Evolutionary conservation across 306 rosid species (phyloP), one percentile per base, ranked within the genome.

Genomic region (Rosa lucieae): DNA sequence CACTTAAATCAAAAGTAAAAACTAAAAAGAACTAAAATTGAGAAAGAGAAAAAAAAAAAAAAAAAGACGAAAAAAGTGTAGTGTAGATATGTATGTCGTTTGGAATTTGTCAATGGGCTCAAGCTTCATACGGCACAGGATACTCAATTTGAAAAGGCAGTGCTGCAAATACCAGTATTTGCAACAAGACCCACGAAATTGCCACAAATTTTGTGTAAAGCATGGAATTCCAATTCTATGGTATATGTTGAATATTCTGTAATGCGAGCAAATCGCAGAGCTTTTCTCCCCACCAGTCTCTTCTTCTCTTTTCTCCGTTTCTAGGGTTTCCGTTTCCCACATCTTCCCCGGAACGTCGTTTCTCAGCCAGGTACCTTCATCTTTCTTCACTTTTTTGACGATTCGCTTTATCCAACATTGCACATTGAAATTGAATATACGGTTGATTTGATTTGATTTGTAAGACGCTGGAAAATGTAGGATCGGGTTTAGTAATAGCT

Each of bases 331-430:
- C 51, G 9, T 61, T 58, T 84, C 65, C 78, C 15, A 20, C 72
- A 47, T 85, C 69, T 85, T 55, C 7, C 17, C 77, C 59, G 49
- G 49, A 78, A 56, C 83, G 59, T 73, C 72, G 58, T 67, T 73
- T 39, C 37, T 66, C 71, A 42, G 59, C 56, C 51, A 85, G 89
- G 91, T 90, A 77, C 76, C 76, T 15, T 12, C 77, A 69, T 78
- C 42, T 65, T 7, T 9, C 51, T 56, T 32, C 40, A 67, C 40
- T 59, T 20, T 40, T 37, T 39, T 6, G 8, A 10, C 52, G 26
- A 67, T 78, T 77, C 72, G 58, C 42, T 73, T 32, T 73, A 40
- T 58, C 26, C 21, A 58, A 14, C 46, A 2, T 15, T 42, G 10
- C 37, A 9, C 78, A 59, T 59, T 74, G 3, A 4, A 26, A 26